Percentiles rank a stretch among this genome's conserved stretches.
phyloP scores from a whole-genome alignment of 2,329 filamentous ascomycete species.

The Rhynchosporium agropyri region DNA sequence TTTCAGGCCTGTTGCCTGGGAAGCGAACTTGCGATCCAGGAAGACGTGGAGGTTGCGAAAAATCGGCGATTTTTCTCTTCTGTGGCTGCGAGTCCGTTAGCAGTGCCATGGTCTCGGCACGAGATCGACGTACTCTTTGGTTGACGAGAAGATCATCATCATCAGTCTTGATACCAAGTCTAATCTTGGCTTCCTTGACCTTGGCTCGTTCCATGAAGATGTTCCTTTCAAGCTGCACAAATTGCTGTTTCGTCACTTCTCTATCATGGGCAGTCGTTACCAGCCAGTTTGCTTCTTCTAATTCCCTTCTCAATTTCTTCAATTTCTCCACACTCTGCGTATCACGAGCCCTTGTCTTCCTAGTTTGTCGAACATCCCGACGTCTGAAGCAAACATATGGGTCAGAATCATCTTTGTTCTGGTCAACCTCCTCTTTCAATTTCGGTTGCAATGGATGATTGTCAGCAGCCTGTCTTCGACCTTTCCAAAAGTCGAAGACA shows the following conservation, averaged over 20 bases:
- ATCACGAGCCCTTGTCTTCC: slow-evolving; percentile 92
- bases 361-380: slow-evolving; percentile 88
- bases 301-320: slow-evolving; percentile 84
- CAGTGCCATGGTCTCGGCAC: slow-evolving; percentile 37
- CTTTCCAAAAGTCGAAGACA: slow-evolving; percentile 89
- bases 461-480: slow-evolving; percentile 63
- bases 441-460: slow-evolving; percentile 75
- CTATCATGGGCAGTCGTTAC: slow-evolving; percentile 77
- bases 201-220: slow-evolving; percentile 82
- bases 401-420: slow-evolving; percentile 92
- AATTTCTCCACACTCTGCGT: slow-evolving; percentile 93
- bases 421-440: slow-evolving; percentile 92
- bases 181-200: slow-evolving; percentile 86
- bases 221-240: slow-evolving; percentile 72
- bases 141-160: slow-evolving; percentile 94
- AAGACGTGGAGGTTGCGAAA: slow-evolving; percentile 58
- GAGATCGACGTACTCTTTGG: slow-evolving; percentile 71
- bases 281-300: slow-evolving; percentile 84
- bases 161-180: slow-evolving; percentile 85
- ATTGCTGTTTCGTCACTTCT: slow-evolving; percentile 77
- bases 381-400: slow-evolving; percentile 98
- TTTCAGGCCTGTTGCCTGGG: slow-evolving; percentile 65
- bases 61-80: slow-evolving; percentile 69
- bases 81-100: slow-evolving; percentile 55
- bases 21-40: slow-evolving; percentile 68